Conservation (phyloP, 768 basidiomycete species). For the Phanerochaete carnosa region DNA sequence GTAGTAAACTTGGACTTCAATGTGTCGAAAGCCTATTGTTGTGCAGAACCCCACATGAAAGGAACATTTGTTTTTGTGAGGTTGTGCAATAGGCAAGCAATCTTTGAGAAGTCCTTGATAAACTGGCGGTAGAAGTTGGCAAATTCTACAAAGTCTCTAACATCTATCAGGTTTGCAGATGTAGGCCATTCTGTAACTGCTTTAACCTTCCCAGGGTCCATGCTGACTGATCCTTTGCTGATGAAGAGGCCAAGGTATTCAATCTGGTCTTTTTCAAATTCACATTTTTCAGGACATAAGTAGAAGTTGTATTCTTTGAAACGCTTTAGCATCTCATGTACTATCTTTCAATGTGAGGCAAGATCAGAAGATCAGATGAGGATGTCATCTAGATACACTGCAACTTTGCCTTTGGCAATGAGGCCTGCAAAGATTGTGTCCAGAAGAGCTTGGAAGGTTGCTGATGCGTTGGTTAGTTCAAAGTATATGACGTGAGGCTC, state of each 20-base stretch:
- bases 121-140: conserved; percentile 30
- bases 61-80: conserved; percentile 10
- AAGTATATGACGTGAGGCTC: neutral
- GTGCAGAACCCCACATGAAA: neutral
- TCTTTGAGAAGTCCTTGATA: conserved; percentile 25
- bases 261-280: too few species aligned
- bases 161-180: conserved; percentile 8
- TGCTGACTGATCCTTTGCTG: too few species aligned
- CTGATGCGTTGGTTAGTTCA: conserved; percentile 18
- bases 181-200: conserved; percentile 32
- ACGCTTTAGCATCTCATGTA: conserved; percentile 14
- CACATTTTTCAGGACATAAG: too few species aligned
- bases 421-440: conserved; percentile 9
- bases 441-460: conserved; percentile 10
- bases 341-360: conserved; percentile 14
- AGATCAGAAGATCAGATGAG: too few species aligned
- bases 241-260: too few species aligned
- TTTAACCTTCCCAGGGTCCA: too few species aligned
- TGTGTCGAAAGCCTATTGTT: neutral
- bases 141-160: conserved; percentile 27
- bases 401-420: too few species aligned
- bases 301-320: too few species aligned
- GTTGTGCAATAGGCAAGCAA: conserved; percentile 20
- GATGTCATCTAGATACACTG: too few species aligned
- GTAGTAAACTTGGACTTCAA: neutral